Base-by-base conservation (phyloP, 495 filamentous ascomycete species). In the Talaromyces thailandensis region DNA sequence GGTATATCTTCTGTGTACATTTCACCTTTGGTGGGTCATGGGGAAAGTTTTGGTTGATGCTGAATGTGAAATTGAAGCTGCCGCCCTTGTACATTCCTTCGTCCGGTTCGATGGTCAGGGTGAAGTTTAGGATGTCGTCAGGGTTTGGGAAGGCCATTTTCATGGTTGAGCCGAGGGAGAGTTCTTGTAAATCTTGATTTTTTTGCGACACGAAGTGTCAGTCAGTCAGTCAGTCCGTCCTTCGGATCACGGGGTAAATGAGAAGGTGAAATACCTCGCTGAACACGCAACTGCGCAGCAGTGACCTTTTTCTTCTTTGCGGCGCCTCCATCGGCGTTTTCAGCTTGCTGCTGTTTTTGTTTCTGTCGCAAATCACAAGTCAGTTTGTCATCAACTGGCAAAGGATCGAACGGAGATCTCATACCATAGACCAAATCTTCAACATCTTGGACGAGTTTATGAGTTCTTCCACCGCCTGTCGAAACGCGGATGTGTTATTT, bases 351-450 rank as follows among this genome's bases (percentile, higher is more conserved):
- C 83, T 97, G 88, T 66, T 80, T 70, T 73, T 95, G 90, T 80
- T 96, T 95, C 90, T 96, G 67, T 68, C 48, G 1, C 21, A 45
- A 32, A 45, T 52, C 50, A 56, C 21, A 45, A 32, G 60, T 52
- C 50, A 56, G 61, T 18, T 58, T 32, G 2, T 18, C 5, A 2
- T 29, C 21, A 1, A 12, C 35, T 16, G 35, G 12, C 12, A 16
- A 16, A 14, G 9, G 14, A 6, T 40, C 3, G 35, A 40, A 40
- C 64, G 60, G 62, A 64, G 29, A 48, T 32, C 24, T n/a, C 84
- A 52, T 80, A 96, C 93, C 93, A 98, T 96, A 73, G 92, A 96
- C 94, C 94, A 98, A 81, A 98, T 96, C 76, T 98, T 98, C 80
- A 97, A 81, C 94, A 98, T 98, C 67, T 75, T 91, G 85, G 63